Percentiles rank a stretch among this genome's conserved stretches.
Evolutionary conservation across 2,329 filamentous ascomycete genomes (phyloP).

Genomic region (Apiospora aurea): DNA sequence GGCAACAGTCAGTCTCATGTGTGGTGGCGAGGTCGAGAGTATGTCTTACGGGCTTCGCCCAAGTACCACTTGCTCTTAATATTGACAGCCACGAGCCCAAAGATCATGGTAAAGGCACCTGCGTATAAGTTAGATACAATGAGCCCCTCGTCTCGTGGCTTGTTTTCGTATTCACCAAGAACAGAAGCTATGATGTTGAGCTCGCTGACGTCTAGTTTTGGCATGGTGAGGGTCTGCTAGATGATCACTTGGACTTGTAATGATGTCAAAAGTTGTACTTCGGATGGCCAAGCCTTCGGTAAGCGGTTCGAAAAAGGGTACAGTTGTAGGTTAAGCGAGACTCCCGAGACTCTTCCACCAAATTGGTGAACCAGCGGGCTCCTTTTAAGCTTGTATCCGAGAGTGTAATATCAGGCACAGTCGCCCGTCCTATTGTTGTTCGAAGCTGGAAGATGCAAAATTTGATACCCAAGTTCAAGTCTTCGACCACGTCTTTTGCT

Average conservation of each 20-base stretch:
- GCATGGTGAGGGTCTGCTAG: slow-evolving; percentile 43
- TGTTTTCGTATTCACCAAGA: slow-evolving; percentile 42
- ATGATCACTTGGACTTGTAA: background rate
- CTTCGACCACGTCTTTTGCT: background rate
- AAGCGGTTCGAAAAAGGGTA: background rate
- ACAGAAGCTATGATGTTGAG: slow-evolving; percentile 59
- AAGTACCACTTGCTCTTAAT: slow-evolving; percentile 62
- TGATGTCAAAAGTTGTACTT: too few species aligned
- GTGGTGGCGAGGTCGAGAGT: background rate
- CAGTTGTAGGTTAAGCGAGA: background rate
- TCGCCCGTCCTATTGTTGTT: too few species aligned
- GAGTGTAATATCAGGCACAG: background rate
- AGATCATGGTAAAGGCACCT: slow-evolving; percentile 57
- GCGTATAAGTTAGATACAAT: background rate
- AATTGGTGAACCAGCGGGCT: background rate
- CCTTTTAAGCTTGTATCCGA: slow-evolving; percentile 12
- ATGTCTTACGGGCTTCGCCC: slow-evolving; percentile 59
- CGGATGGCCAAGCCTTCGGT: background rate
- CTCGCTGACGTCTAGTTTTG: slow-evolving; percentile 56
- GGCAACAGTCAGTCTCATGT: too few species aligned
- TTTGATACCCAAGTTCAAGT: background rate
- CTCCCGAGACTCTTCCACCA: background rate
- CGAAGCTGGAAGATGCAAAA: background rate
- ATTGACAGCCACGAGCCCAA: slow-evolving; percentile 58
- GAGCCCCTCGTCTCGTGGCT: too few species aligned